Percentiles rank a stretch among this genome's conserved stretches.
These are phyloP conservation scores for Curvularia spicifera DNA, from an alignment of 2,329 filamentous ascomycete genomes.

Conservation along the genomic window DNA sequence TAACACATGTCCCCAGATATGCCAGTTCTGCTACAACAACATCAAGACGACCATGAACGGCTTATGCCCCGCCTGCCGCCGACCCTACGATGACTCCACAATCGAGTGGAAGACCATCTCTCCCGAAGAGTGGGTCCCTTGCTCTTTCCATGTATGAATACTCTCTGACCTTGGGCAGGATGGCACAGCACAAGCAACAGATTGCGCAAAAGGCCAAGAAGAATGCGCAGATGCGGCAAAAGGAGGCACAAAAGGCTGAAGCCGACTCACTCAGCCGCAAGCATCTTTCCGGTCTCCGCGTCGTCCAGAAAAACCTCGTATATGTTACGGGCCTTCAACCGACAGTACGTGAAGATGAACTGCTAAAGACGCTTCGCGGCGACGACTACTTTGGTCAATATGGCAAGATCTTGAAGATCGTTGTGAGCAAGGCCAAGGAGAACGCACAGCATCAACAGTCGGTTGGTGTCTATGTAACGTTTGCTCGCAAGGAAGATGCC, in stretches of 20 bases:
- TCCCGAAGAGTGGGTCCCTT: constrained; percentile 79
- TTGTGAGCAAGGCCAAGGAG: constrained; percentile 94
- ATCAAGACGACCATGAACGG: constrained; percentile 98
- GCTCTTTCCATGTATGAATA: constrained; percentile 19
- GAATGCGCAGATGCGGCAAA: constrained; percentile 86
- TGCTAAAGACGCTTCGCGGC: constrained; percentile 87
- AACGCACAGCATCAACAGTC: constrained; percentile 74
- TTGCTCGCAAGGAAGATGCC: constrained; percentile 88
- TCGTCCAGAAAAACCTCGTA: constrained; percentile 98
- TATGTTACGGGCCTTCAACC: constrained; percentile 96
- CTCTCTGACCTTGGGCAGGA: constrained; percentile 55
- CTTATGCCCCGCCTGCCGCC: constrained; percentile 93
- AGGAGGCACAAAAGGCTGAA: constrained; percentile 94
- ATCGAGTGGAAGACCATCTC: constrained; percentile 97
- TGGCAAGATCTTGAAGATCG: constrained; percentile 97
- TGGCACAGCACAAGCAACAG: constrained; percentile 76
- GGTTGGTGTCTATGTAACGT: constrained; percentile 98
- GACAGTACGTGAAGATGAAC: constrained; percentile 87
- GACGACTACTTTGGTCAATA: constrained; percentile 98
- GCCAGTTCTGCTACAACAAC: constrained; percentile 99
- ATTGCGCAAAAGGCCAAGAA: constrained; percentile 87
- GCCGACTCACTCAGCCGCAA: constrained; percentile 95
- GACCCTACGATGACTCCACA: constrained; percentile 94
- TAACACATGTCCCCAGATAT: constrained; percentile 66
- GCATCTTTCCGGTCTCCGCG: constrained; percentile 91